These are phyloP conservation scores for Scheffersomyces cryptocercus DNA, from an alignment of 1,139 yeast genomes.

Conservation along the genomic window DNA sequence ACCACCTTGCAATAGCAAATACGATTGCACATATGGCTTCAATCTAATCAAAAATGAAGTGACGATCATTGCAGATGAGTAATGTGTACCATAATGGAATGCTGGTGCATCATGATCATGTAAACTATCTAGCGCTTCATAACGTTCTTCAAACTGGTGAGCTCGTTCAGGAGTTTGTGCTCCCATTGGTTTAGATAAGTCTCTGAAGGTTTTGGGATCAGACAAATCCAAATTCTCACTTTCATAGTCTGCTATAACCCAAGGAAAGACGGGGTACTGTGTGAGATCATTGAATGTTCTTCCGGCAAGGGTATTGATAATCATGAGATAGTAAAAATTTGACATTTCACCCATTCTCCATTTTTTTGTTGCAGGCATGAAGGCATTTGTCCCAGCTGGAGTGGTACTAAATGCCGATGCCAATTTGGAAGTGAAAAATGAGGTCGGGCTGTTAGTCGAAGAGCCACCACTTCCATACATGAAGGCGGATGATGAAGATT, in stretches of 20 bases:
- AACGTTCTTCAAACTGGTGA: slow-evolving; percentile 64
- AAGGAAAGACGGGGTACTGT: slow-evolving; percentile 88
- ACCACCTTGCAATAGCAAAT: slow-evolving; percentile 78
- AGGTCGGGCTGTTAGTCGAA: slow-evolving; percentile 15
- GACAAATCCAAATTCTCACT: slow-evolving; percentile 63
- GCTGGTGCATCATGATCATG: slow-evolving; percentile 59
- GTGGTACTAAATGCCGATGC: slow-evolving; percentile 34
- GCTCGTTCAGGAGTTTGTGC: slow-evolving; percentile 68
- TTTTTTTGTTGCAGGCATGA: slow-evolving; percentile 58
- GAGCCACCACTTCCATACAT: slow-evolving; percentile 5
- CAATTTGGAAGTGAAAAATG: slow-evolving; percentile 30
- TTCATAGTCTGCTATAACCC: slow-evolving; percentile 81
- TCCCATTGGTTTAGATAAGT: slow-evolving; percentile 86
- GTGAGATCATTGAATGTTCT: slow-evolving; percentile 84
- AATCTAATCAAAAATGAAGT: slow-evolving; percentile 73
- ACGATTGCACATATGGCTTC: slow-evolving; percentile 79
- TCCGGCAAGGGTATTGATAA: slow-evolving; percentile 80
- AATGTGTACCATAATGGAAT: slow-evolving; percentile 89
- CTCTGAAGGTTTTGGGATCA: slow-evolving; percentile 64
- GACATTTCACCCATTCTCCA: slow-evolving; percentile 81
- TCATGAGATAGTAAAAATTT: slow-evolving; percentile 76
- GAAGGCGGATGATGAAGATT: slow-evolving; percentile 32
- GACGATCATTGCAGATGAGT: slow-evolving; percentile 90
- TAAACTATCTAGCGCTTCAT: slow-evolving; percentile 62
- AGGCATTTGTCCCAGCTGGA: slow-evolving; percentile 16